These are phyloP conservation scores for Hypomyces perniciosus DNA, from an alignment of 2,329 filamentous ascomycete genomes.

Conservation along the genomic window DNA sequence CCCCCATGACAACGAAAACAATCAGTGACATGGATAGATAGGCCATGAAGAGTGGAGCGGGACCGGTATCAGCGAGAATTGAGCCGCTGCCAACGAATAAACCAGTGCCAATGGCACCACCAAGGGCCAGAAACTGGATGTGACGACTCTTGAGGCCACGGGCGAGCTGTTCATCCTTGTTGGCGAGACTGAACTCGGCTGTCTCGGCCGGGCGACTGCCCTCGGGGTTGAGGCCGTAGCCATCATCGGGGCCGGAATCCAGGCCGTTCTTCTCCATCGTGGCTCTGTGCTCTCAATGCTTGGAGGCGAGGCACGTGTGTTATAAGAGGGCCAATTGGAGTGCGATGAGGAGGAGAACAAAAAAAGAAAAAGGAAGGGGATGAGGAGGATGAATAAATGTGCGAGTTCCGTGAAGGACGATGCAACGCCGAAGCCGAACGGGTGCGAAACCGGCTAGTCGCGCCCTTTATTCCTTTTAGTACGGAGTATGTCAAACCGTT, in stretches of 20 bases:
- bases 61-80: conserved; percentile 51
- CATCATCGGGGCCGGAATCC: conserved; percentile 14
- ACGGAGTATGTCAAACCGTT: no score
- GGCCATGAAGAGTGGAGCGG: conserved; percentile 63
- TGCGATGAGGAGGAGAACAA: not conserved
- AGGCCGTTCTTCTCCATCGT: conserved; percentile 18
- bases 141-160: conserved; percentile 55
- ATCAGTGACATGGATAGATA: conserved; percentile 53
- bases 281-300: not conserved
- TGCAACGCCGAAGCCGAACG: no score
- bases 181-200: conserved; percentile 31
- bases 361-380: no score
- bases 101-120: conserved; percentile 56
- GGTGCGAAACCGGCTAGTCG: no score
- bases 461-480: no score
- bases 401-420: no score
- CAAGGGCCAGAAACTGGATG: conserved; percentile 54
- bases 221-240: conserved; percentile 23
- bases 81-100: conserved; percentile 57
- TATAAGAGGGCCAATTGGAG: not conserved
- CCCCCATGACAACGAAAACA: conserved; percentile 50
- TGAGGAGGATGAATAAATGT: no score
- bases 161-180: conserved; percentile 40
- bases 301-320: not conserved
- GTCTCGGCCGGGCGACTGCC: conserved; percentile 17